These are phyloP conservation scores for Prunus padus DNA, from an alignment of 306 rosid species.

Conservation along the genomic window DNA sequence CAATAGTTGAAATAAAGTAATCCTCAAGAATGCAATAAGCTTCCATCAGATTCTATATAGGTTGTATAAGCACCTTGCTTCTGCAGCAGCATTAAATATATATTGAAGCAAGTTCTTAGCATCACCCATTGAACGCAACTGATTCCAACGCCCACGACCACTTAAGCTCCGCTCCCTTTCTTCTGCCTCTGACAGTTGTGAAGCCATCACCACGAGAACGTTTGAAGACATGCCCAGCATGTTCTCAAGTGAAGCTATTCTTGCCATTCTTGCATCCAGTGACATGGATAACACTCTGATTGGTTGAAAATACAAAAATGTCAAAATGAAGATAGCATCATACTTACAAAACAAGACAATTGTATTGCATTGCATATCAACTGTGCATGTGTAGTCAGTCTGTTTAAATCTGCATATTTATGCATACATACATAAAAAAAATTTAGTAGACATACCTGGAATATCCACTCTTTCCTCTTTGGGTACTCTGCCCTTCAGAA, in stretches of 20 bases:
- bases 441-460: slow-evolving; percentile 41
- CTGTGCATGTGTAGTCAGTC: background rate
- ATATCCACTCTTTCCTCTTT: slow-evolving; percentile 44
- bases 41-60: slow-evolving; percentile 13
- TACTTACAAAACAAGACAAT: slow-evolving; percentile 10
- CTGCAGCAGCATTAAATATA: slow-evolving; percentile 59
- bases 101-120: slow-evolving; percentile 67
- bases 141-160: slow-evolving; percentile 76
- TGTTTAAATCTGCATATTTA: background rate
- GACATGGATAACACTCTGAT: slow-evolving; percentile 68
- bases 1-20: background rate
- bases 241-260: slow-evolving; percentile 74
- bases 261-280: slow-evolving; percentile 54
- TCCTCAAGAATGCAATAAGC: background rate
- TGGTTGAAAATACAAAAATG: slow-evolving; percentile 12
- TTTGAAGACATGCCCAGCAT: slow-evolving; percentile 67
- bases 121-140: slow-evolving; percentile 76
- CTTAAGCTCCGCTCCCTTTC: slow-evolving; percentile 58
- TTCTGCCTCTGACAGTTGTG: slow-evolving; percentile 73
- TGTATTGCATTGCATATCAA: background rate
- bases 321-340: slow-evolving; percentile 12
- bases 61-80: slow-evolving; percentile 57
- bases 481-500: slow-evolving; percentile 42
- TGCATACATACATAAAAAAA: background rate
- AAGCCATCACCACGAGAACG: slow-evolving; percentile 64